Percentiles rank a stretch among this genome's conserved stretches.
phyloP scores from a whole-genome alignment of 192 early-diverging fungal species.

The Mortierella alpina region DNA sequence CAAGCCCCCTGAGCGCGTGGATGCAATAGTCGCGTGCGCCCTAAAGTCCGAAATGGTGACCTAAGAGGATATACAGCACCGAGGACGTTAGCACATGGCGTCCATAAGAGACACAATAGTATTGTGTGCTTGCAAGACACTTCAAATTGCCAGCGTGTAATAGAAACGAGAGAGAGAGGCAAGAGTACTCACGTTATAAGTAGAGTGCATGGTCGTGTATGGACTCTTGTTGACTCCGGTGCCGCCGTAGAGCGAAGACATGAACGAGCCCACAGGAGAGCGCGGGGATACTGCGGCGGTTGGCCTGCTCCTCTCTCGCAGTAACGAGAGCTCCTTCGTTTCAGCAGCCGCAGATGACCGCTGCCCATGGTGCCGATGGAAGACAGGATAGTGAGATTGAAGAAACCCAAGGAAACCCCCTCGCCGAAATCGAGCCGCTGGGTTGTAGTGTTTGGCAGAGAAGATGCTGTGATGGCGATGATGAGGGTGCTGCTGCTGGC shows the following conservation, averaged over 20 bases:
- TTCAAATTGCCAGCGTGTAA: not conserved
- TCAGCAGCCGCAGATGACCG: not conserved
- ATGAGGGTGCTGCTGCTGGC: not conserved
- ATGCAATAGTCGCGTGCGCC: constrained; percentile 34
- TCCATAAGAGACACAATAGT: no score
- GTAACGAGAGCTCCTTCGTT: not conserved
- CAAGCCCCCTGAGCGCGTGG: constrained; percentile 6
- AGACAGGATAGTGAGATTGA: constrained; percentile 46
- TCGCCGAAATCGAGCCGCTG: constrained; percentile 14
- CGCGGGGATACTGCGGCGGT: constrained; percentile 5
- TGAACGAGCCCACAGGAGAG: not conserved
- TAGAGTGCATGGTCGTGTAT: constrained; percentile 18
- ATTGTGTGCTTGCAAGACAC: no score
- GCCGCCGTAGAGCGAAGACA: not conserved
- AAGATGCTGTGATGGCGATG: not conserved
- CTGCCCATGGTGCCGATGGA: constrained; percentile 22
- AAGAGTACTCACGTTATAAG: constrained; percentile 16
- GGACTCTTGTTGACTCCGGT: constrained; percentile 6
- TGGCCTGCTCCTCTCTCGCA: not conserved
- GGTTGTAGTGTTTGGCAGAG: constrained; percentile 17
- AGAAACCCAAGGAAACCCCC: constrained; percentile 33
- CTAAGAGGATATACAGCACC: not conserved
- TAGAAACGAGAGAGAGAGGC: constrained; percentile 2
- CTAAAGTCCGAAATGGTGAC: constrained; percentile 31
- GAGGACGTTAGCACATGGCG: no score